Evolutionary conservation across 768 basidiomycete species (phyloP).

Genomic region (Gymnopilus junonius): DNA sequence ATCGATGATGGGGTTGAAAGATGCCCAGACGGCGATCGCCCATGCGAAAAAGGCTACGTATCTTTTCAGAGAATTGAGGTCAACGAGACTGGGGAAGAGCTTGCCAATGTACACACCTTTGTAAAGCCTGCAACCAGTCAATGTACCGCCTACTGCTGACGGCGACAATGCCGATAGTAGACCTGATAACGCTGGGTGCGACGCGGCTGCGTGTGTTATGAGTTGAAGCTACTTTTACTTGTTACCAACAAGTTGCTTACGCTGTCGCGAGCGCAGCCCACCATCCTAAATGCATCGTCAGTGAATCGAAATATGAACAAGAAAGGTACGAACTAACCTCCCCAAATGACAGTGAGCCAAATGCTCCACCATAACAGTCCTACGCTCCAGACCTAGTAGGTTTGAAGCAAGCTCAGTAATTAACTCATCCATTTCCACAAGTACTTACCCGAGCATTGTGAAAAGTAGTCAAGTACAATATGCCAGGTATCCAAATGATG

Average conservation of each 20-base stretch:
- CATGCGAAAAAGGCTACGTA: conserved; percentile 74
- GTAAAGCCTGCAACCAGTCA: conserved; percentile 73
- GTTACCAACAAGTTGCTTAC: conserved; percentile 41
- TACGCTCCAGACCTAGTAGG: conserved; percentile 58
- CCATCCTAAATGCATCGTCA: conserved; percentile 55
- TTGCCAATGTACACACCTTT: conserved; percentile 46
- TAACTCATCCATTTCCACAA: too few species aligned
- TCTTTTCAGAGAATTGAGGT: conserved; percentile 21
- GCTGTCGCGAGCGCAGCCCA: conserved; percentile 74
- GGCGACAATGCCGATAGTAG: conserved; percentile 76
- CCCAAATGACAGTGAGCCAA: conserved; percentile 84
- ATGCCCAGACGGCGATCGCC: conserved; percentile 69
- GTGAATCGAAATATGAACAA: not conserved
- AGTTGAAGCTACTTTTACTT: not conserved
- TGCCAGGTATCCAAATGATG: conserved; percentile 75
- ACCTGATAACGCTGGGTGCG: conserved; percentile 55
- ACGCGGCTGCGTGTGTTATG: conserved; percentile 40
- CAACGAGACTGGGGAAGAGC: not conserved
- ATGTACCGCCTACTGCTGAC: conserved; percentile 76
- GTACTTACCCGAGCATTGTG: conserved; percentile 56
- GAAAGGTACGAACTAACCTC: conserved; percentile 44
- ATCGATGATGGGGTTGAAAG: conserved; percentile 73
- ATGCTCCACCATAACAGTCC: conserved; percentile 80
- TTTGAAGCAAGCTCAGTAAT: too few species aligned
- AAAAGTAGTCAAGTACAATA: conserved; percentile 58